Percentiles rank a stretch among this genome's conserved stretches.
Conservation (phyloP, 2,329 filamentous ascomycete species). For the Hymenoscyphus occultus region DNA sequence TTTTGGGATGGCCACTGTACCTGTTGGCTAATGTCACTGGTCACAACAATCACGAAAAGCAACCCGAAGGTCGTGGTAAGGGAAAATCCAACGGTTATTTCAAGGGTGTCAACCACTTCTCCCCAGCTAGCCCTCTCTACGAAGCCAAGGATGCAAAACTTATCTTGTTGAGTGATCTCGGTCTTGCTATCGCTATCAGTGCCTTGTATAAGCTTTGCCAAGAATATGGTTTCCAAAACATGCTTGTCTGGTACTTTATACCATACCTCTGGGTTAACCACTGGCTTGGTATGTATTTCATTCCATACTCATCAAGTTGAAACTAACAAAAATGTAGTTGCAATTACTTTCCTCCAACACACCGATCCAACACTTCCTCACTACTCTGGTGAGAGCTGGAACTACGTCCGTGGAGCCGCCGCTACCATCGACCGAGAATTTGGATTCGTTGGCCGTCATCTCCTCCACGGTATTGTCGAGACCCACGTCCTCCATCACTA, state of each 20-base stretch:
- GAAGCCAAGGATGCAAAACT: slow-evolving; percentile 87
- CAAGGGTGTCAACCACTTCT: slow-evolving; percentile 91
- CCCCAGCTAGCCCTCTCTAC: slow-evolving; percentile 82
- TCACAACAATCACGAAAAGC: slow-evolving; percentile 89
- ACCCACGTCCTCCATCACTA: slow-evolving; percentile 98
- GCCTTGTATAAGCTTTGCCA: slow-evolving; percentile 61
- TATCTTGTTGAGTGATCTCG: slow-evolving; percentile 83
- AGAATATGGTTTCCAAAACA: slow-evolving; percentile 79
- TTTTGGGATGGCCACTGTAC: slow-evolving; percentile 92
- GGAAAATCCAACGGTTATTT: slow-evolving; percentile 84
- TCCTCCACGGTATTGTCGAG: slow-evolving; percentile 95
- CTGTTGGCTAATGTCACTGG: slow-evolving; percentile 89
- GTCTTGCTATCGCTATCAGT: slow-evolving; percentile 61
- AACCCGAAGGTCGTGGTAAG: slow-evolving; percentile 87
- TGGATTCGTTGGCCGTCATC: slow-evolving; percentile 85
- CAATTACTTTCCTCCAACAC: slow-evolving; percentile 97
- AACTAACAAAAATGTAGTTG: slow-evolving; percentile 54
- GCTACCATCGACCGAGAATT: slow-evolving; percentile 97
- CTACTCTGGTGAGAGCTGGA: slow-evolving; percentile 85
- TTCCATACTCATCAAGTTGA: not conserved
- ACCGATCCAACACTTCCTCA: slow-evolving; percentile 92
- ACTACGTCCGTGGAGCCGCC: slow-evolving; percentile 87
- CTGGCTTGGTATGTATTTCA: slow-evolving; percentile 78
- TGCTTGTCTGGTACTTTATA: slow-evolving; percentile 90
- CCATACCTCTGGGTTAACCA: slow-evolving; percentile 99